These are phyloP conservation scores for Mycena kentingensis DNA, from an alignment of 768 basidiomycete species.

Conservation along the genomic window DNA sequence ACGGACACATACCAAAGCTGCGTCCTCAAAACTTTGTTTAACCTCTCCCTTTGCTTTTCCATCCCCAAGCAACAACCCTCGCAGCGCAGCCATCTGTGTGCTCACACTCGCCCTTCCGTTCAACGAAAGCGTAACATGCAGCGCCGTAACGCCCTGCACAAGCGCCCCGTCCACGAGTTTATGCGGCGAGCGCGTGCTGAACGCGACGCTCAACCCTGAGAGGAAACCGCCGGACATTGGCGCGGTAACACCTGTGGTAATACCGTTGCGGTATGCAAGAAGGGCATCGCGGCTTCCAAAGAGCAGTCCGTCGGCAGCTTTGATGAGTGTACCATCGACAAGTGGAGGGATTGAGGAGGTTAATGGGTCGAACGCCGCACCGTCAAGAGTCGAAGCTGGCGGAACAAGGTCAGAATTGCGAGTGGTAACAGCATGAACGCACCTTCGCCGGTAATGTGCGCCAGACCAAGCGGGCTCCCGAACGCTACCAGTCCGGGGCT, in stretches of 20 bases:
- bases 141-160: conserved; percentile 58
- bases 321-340: conserved; percentile 48
- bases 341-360: conserved; percentile 27
- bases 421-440: conserved; percentile 56
- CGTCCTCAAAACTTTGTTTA: too few relatives aligned
- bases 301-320: conserved; percentile 65
- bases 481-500: conserved; percentile 17
- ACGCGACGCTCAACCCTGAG: conserved; percentile 62
- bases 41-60: too few relatives aligned
- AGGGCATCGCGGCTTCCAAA: conserved; percentile 35
- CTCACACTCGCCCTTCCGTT: conserved; percentile 48
- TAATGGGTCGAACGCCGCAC: conserved; percentile 56
- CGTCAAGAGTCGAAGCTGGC: conserved; percentile 71
- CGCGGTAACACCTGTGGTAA: conserved; percentile 69
- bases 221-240: conserved; percentile 60
- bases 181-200: conserved; percentile 63
- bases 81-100: conserved; percentile 61
- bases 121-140: neutral
- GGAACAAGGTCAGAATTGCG: conserved; percentile 63
- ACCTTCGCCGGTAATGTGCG: conserved; percentile 53
- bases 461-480: conserved; percentile 22
- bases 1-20: conserved; percentile 42
- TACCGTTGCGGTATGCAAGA: conserved; percentile 67
- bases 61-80: conserved; percentile 43
- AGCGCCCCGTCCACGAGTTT: conserved; percentile 65